Conservation (phyloP, 345 rosid species). For the Erodium maritimum region DNA sequence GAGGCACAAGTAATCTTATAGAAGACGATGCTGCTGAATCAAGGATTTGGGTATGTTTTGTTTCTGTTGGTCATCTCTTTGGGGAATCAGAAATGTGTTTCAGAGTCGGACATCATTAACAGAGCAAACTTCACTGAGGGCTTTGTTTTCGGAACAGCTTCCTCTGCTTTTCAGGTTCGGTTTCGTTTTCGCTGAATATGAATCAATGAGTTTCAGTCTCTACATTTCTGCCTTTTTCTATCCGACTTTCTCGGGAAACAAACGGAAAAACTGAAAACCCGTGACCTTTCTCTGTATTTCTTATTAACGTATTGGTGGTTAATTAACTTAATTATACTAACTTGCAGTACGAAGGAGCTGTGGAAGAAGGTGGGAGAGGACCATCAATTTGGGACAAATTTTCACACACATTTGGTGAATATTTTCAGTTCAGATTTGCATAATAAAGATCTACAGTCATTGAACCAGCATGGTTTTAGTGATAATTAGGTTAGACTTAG, state of each 20-base stretch:
- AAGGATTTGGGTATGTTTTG: constrained; percentile 8
- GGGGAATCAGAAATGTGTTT: constrained; percentile 2
- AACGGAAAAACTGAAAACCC: neutral
- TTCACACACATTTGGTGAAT: constrained; percentile 49
- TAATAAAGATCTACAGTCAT: too few species aligned
- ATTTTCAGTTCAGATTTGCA: neutral
- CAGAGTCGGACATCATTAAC: constrained; percentile 11
- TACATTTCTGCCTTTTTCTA: neutral
- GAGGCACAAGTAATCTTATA: too few species aligned
- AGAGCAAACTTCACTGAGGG: constrained; percentile 45
- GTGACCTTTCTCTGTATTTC: neutral
- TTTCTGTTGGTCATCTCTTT: constrained; percentile 5
- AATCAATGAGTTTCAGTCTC: too few species aligned
- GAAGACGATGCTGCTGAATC: neutral
- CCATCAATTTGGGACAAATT: constrained; percentile 74
- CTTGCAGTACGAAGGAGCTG: constrained; percentile 81
- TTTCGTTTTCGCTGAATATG: too few species aligned
- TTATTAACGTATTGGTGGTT: too few species aligned
- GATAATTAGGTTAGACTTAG: too few species aligned
- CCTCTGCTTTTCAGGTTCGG: constrained; percentile 64
- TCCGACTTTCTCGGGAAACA: neutral
- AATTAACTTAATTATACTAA: neutral
- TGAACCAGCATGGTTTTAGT: neutral
- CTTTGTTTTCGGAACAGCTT: constrained; percentile 62
- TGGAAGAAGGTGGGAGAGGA: constrained; percentile 76